phyloP scores from a whole-genome alignment of 345 rosid genomes.

The Syzygium grande region DNA sequence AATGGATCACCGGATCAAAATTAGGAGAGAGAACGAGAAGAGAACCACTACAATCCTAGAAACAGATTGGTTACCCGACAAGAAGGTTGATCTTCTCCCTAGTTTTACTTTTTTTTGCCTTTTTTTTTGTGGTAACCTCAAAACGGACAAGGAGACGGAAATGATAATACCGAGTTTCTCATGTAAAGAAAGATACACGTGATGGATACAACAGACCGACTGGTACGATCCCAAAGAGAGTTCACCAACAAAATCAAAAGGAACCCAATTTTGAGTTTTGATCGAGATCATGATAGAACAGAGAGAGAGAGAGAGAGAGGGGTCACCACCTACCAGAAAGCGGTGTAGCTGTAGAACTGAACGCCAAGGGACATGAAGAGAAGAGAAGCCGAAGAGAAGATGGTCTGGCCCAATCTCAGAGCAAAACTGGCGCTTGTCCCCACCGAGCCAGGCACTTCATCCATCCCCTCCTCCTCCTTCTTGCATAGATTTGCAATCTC shows the following conservation, averaged over 20 bases:
- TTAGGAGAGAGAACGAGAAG: neutral
- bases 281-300: neutral
- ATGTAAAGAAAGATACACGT: neutral
- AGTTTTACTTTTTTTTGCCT: neutral
- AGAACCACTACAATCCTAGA: neutral
- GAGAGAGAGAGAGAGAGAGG: neutral
- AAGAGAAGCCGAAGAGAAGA: slow-evolving; percentile 75
- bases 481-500: neutral
- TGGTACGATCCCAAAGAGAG: neutral
- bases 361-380: slow-evolving; percentile 81
- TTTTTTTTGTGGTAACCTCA: neutral
- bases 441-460: slow-evolving; percentile 56
- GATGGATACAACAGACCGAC: neutral
- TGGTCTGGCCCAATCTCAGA: slow-evolving; percentile 69
- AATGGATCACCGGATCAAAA: neutral
- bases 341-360: slow-evolving; percentile 79
- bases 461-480: slow-evolving; percentile 36
- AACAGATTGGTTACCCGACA: neutral
- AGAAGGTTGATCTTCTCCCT: neutral
- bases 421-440: slow-evolving; percentile 76
- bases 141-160: neutral
- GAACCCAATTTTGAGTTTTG: neutral
- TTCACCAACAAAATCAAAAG: neutral
- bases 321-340: slow-evolving; percentile 73
- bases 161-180: neutral